These are phyloP conservation scores for Ogataea pilisensis DNA, from an alignment of 805 yeast genomes.

Conservation along the genomic window DNA sequence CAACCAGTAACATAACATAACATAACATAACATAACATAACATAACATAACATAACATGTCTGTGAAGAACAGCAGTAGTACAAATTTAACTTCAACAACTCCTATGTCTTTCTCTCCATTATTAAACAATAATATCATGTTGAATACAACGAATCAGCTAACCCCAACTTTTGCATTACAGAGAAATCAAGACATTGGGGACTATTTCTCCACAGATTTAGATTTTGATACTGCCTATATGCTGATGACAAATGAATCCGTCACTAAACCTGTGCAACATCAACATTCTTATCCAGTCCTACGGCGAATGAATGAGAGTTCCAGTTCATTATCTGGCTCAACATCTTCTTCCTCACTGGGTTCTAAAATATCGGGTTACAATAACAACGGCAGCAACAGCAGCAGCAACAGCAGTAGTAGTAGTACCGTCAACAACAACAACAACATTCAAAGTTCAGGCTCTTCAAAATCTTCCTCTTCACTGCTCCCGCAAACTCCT, in stretches of 20 bases:
- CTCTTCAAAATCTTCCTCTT: no score
- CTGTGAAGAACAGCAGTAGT: not conserved
- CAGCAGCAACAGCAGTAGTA: conserved; percentile 4
- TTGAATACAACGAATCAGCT: not conserved
- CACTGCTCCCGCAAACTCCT: no score
- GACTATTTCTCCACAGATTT: conserved; percentile 24
- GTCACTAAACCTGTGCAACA: not conserved
- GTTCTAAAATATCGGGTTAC: no score
- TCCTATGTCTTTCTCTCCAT: not conserved
- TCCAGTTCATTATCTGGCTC: no score
- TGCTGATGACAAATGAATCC: conserved; percentile 26
- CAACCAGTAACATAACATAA: no score
- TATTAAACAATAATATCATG: not conserved
- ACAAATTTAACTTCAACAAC: not conserved
- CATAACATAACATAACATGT: no score
- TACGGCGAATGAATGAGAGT: no score
- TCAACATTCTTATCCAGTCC: no score
- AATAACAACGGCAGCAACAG: conserved; percentile 4
- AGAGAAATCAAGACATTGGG: not conserved
- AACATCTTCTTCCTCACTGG: no score
- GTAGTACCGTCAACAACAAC: conserved; percentile 8
- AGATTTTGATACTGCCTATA: conserved; percentile 35
- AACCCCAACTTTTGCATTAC: not conserved
- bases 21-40: no score
- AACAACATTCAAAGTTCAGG: not conserved